Evolutionary conservation across 169 alveolate species (phyloP).

Genomic region (Cryptosporidium baileyi): DNA sequence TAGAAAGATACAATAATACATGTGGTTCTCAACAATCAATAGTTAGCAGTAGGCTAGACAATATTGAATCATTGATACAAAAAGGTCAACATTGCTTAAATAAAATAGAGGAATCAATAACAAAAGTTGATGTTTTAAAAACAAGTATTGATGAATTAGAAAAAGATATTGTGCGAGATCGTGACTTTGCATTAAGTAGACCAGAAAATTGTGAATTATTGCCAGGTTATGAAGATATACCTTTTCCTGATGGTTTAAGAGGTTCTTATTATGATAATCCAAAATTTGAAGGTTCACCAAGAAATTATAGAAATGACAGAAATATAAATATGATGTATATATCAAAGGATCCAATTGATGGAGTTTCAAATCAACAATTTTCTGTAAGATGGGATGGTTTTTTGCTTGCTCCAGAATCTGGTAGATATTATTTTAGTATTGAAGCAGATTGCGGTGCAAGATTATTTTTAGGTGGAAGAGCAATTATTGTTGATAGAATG

Average conservation of each 20-base stretch:
- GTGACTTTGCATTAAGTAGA: constrained; percentile 62
- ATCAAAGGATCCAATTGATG: constrained; percentile 82
- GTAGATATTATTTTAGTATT: constrained; percentile 77
- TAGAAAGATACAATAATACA: constrained; percentile 56
- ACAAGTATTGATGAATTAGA: constrained; percentile 76
- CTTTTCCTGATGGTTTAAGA: constrained; percentile 79
- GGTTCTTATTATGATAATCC: constrained; percentile 78
- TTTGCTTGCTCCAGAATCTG: constrained; percentile 82
- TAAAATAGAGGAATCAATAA: constrained; percentile 76
- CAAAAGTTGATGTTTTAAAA: constrained; percentile 77
- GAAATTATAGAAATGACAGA: constrained; percentile 78
- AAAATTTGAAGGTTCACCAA: constrained; percentile 79
- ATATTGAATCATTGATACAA: constrained; percentile 60
- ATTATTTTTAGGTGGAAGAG: constrained; percentile 83
- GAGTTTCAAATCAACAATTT: constrained; percentile 81
- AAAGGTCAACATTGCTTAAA: constrained; percentile 74
- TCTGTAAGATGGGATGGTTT: constrained; percentile 89
- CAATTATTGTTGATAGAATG: constrained; percentile 83
- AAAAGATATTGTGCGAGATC: constrained; percentile 76
- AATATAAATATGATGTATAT: constrained; percentile 81
- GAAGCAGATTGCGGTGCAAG: constrained; percentile 88
- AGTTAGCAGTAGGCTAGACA: constrained; percentile 63
- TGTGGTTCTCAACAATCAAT: constrained; percentile 68
- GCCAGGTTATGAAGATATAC: constrained; percentile 79
- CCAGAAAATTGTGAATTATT: constrained; percentile 77